Evolutionary conservation across 352 stramenopile genomes (phyloP).

Genomic region (Blastocystis sp.): DNA sequence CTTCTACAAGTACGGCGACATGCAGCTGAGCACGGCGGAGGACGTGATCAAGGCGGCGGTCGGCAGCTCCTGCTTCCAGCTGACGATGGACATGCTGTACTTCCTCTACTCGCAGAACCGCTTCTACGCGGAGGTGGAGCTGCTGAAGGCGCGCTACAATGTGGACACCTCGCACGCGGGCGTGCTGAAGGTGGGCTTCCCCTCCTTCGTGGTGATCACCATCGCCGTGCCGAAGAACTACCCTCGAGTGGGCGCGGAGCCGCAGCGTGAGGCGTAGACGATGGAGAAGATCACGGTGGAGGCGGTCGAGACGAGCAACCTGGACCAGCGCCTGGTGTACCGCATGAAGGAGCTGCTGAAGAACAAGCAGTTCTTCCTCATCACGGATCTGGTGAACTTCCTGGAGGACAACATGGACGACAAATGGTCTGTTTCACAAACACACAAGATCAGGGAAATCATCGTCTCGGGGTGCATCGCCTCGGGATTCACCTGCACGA

Average conservation of each 20-base stretch:
- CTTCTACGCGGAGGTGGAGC: slow-evolving; percentile 11
- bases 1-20: neutral
- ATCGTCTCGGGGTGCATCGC: neutral
- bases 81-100: slow-evolving; percentile 36
- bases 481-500: neutral
- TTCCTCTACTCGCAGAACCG: slow-evolving; percentile 41
- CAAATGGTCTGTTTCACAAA: neutral
- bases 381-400: slow-evolving; percentile 47
- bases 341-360: slow-evolving; percentile 37
- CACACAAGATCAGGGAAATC: neutral
- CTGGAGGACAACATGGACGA: slow-evolving; percentile 7
- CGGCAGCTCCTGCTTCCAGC: slow-evolving; percentile 10
- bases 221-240: slow-evolving; percentile 43
- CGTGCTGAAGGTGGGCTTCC: neutral
- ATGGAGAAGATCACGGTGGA: slow-evolving; percentile 40
- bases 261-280: slow-evolving; percentile 5
- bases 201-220: slow-evolving; percentile 39
- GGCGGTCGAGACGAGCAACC: slow-evolving; percentile 20
- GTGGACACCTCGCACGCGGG: neutral
- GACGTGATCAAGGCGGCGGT: neutral
- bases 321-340: slow-evolving; percentile 22
- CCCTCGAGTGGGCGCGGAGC: neutral
- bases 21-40: neutral
- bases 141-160: neutral
- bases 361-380: slow-evolving; percentile 39